phyloP scores from a whole-genome alignment of 768 basidiomycete genomes.

The Symmetrospora coprosmae region DNA sequence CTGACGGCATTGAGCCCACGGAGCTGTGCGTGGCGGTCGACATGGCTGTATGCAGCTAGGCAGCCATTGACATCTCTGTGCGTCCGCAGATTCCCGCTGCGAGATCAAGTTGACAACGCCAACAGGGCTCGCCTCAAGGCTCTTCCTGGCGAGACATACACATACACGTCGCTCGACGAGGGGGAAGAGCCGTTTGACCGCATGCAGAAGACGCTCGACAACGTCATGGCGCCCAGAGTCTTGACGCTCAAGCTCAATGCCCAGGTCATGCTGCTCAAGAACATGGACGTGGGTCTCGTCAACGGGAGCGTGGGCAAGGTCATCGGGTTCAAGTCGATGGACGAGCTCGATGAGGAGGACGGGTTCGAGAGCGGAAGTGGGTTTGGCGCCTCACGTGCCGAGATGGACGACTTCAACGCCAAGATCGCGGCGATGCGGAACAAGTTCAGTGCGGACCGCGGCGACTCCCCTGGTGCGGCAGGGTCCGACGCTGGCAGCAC shows the following conservation, averaged over 20 bases:
- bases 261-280: conserved; percentile 93
- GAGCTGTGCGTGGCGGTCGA: conserved; percentile 55
- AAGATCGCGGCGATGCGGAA: background rate
- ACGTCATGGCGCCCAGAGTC: conserved; percentile 70
- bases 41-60: background rate
- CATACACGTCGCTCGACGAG: conserved; percentile 51
- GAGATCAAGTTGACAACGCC: conserved; percentile 79
- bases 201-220: conserved; percentile 63
- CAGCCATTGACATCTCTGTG: conserved; percentile 6
- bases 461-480: too few relatives aligned
- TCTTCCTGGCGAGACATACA: conserved; percentile 46
- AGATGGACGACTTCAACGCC: background rate
- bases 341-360: conserved; percentile 15
- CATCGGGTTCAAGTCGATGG: conserved; percentile 41
- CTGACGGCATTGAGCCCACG: conserved; percentile 48
- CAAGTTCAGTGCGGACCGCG: too few relatives aligned
- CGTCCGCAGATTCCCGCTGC: conserved; percentile 60
- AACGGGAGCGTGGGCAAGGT: conserved; percentile 89
- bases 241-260: conserved; percentile 63
- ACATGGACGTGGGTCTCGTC: conserved; percentile 72
- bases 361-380: too few relatives aligned
- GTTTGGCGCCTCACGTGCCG: too few relatives aligned
- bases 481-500: too few relatives aligned
- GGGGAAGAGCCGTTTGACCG: conserved; percentile 40
- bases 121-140: conserved; percentile 55